Conservation (phyloP, 495 filamentous ascomycete species). For the Tuber microsphaerosporum region DNA sequence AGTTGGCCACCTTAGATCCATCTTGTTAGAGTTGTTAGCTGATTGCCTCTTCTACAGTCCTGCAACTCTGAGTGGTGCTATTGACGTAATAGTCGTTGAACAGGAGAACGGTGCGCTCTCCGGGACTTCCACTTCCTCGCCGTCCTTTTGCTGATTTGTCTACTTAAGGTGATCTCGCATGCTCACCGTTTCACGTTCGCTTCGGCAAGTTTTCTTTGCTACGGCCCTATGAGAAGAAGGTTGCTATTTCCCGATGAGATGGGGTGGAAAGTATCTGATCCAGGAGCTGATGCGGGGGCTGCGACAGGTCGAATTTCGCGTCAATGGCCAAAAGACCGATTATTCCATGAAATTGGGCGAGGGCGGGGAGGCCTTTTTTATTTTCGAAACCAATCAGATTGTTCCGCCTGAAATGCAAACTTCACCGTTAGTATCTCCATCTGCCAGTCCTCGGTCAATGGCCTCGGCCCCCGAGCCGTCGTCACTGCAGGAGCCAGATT, state of each 20-base stretch:
- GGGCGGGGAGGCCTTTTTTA: slow-evolving; percentile 95
- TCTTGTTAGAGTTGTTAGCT: slow-evolving; percentile 9
- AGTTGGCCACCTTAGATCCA: slow-evolving; percentile 43
- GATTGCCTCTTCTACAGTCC: slow-evolving; percentile 46
- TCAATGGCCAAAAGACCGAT: slow-evolving; percentile 84
- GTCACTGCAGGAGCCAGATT: slow-evolving; percentile 73
- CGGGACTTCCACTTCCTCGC: neutral
- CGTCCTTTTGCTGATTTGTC: slow-evolving; percentile 13
- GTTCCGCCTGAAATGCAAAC: slow-evolving; percentile 89
- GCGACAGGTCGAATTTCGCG: slow-evolving; percentile 76
- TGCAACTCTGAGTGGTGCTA: slow-evolving; percentile 90
- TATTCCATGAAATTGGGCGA: slow-evolving; percentile 98
- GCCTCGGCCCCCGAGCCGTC: slow-evolving; percentile 51
- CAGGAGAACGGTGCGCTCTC: slow-evolving; percentile 72
- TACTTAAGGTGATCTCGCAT: slow-evolving; percentile 51
- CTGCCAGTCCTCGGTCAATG: slow-evolving; percentile 63
- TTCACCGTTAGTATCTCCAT: slow-evolving; percentile 83
- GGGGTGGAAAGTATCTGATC: neutral
- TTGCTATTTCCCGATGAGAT: neutral
- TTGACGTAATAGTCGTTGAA: slow-evolving; percentile 98
- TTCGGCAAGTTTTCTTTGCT: slow-evolving; percentile 97
- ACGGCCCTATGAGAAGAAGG: slow-evolving; percentile 97
- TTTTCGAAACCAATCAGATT: slow-evolving; percentile 85
- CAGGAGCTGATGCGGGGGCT: neutral
- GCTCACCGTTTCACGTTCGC: slow-evolving; percentile 96